Percentiles rank a stretch among this genome's conserved stretches.
Conservation (phyloP, 805 yeast genomes). For the Metschnikowia baotianmanensis region DNA sequence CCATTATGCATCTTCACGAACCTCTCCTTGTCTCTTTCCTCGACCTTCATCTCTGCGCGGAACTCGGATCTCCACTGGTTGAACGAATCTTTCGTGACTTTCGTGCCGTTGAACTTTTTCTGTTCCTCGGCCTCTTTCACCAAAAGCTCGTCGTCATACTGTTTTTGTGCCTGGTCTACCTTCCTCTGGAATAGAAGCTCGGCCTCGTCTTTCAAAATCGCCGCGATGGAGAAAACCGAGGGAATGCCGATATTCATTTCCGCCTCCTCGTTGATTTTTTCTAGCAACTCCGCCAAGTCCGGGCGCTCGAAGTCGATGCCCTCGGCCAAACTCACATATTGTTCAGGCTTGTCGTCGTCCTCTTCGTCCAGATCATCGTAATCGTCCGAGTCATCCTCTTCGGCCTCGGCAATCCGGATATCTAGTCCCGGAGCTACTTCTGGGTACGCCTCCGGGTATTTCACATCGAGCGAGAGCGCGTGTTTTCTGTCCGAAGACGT, state of each 20-base stretch:
- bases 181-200: slow-evolving; percentile 66
- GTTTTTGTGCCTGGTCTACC: slow-evolving; percentile 50
- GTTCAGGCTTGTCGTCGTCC: slow-evolving; percentile 17
- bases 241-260: slow-evolving; percentile 86
- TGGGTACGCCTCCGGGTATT: slow-evolving; percentile 79
- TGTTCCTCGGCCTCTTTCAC: slow-evolving; percentile 80
- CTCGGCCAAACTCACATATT: slow-evolving; percentile 54
- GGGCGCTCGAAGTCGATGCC: slow-evolving; percentile 50
- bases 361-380: slow-evolving; percentile 33
- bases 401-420: slow-evolving; percentile 33
- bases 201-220: slow-evolving; percentile 76
- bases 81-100: slow-evolving; percentile 79
- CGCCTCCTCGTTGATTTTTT: slow-evolving; percentile 54
- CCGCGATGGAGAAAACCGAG: slow-evolving; percentile 76
- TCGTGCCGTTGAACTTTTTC: slow-evolving; percentile 86
- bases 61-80: slow-evolving; percentile 69
- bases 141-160: slow-evolving; percentile 55
- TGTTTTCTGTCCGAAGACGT: slow-evolving; percentile 62
- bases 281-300: slow-evolving; percentile 44
- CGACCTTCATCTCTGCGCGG: slow-evolving; percentile 69
- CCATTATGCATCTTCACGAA: slow-evolving; percentile 63
- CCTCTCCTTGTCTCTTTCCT: slow-evolving; percentile 53
- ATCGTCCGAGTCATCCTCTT: slow-evolving; percentile 38
- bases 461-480: slow-evolving; percentile 54
- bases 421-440: slow-evolving; percentile 66